A percentile compares a stretch with the other conserved stretches of the same genome.
These are phyloP conservation scores for Phialocephala subalpina DNA, from an alignment of 2,329 filamentous ascomycete genomes.

Conservation along the genomic window DNA sequence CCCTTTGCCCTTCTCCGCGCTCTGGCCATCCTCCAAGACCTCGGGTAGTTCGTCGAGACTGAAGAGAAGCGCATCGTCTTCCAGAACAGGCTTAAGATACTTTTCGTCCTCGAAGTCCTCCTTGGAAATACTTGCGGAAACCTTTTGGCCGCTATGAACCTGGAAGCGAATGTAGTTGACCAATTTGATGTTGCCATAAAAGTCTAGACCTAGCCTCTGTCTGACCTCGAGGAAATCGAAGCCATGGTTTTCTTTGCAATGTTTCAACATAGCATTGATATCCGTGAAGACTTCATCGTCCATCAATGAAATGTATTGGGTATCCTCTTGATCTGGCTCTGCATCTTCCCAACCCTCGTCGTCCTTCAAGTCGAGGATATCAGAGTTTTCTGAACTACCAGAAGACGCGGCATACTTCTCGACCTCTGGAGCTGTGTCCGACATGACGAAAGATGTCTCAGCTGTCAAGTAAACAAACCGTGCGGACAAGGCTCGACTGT, in stretches of 20 bases:
- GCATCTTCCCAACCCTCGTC: constrained; percentile 65
- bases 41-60: constrained; percentile 81
- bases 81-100: constrained; percentile 83
- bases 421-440: constrained; percentile 23
- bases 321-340: constrained; percentile 69
- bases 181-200: constrained; percentile 76
- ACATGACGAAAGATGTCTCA: constrained; percentile 31
- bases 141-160: constrained; percentile 52
- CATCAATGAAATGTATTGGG: constrained; percentile 72
- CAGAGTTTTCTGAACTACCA: constrained; percentile 49
- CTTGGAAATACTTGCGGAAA: constrained; percentile 59
- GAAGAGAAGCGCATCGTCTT: constrained; percentile 90
- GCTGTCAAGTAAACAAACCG: constrained; percentile 6
- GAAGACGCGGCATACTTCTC: constrained; percentile 41
- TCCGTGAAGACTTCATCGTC: constrained; percentile 72
- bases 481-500: constrained; percentile 2
- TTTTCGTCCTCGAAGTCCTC: constrained; percentile 77
- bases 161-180: constrained; percentile 71
- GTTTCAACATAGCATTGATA: constrained; percentile 69
- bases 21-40: constrained; percentile 44
- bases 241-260: constrained; percentile 70
- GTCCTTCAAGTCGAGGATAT: constrained; percentile 49
- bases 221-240: constrained; percentile 73
- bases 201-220: constrained; percentile 69
- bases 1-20: constrained; percentile 40